Base-by-base conservation (phyloP, 345 rosid genomes). In the Clausena lansium region DNA sequence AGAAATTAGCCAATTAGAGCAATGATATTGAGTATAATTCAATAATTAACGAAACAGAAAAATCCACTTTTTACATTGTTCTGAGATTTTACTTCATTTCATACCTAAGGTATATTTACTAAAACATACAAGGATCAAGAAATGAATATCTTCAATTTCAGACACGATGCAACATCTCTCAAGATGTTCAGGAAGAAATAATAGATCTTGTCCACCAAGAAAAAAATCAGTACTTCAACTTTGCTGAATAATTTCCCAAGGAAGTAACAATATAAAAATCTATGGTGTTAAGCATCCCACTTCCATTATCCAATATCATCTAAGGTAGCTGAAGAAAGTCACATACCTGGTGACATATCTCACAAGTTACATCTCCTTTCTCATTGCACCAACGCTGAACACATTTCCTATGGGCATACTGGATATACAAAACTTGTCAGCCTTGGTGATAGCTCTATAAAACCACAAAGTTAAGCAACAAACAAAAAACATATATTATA, bases 391-490 rank as follows among this genome's bases (percentile, higher is more conserved):
- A 96, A 77, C 84, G 97, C 80, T 96, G 99, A 64, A 96, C 98
- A 78, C 99, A 96, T 82, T 96, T 94, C 88, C 98, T 84, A 87
- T 96, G 99, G 57, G 99, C 99, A 90, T 84, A 96, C 98, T 96
- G 68, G 7, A 79, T 35, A 71, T 66, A 38, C 45, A 35, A 57
- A 55, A 65, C 35, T 69, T 57, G 57, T 75, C 77, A 80, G 84
- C 58, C 52, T 25, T 1, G 28, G 39, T 39, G 47, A 52, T 45
- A 30, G n/a, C 1, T 33, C 9, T 19, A 71, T 27, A 67, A 67
- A 36, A 76, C 36, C 50, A 58, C 28, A 27, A 25, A 71, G 62
- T 28, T 4, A 6, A 52, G 32, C 22, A 57, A 7, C 4, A 54
- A 41, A 47, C 6, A 6, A 35, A 70, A 13, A 38, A 39, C 28